Evolutionary conservation across 192 early-diverging fungal genomes (phyloP).

Genomic region (Entomortierella chlamydospora): DNA sequence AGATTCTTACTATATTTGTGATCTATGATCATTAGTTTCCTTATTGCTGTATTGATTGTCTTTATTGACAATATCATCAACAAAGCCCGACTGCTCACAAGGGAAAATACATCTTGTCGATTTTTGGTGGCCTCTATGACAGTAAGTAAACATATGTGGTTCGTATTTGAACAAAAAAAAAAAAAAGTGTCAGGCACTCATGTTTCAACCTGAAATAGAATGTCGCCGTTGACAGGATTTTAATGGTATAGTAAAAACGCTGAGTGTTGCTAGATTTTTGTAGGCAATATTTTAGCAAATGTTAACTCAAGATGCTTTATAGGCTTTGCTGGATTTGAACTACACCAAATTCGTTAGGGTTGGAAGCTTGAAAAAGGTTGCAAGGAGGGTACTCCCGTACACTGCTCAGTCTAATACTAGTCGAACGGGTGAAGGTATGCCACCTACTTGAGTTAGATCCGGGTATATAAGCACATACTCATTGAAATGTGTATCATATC

Average conservation of each 20-base stretch:
- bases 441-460: background rate
- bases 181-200: background rate
- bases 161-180: background rate
- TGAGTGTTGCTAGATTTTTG: too few relatives aligned
- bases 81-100: constrained; percentile 34
- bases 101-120: constrained; percentile 52
- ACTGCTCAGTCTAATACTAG: constrained; percentile 56
- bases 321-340: constrained; percentile 69
- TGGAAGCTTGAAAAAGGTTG: constrained; percentile 77
- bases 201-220: constrained; percentile 52
- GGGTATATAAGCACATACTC: background rate
- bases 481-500: background rate
- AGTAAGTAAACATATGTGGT: constrained; percentile 24
- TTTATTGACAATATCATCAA: constrained; percentile 67
- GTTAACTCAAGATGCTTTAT: background rate
- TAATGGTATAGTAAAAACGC: constrained; percentile 57
- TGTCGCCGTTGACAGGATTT: constrained; percentile 82
- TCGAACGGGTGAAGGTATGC: constrained; percentile 49
- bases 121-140: constrained; percentile 79
- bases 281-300: background rate
- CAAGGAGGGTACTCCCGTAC: constrained; percentile 73
- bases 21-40: constrained; percentile 59
- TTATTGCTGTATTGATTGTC: constrained; percentile 71
- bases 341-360: constrained; percentile 77
- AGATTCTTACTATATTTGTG: too few relatives aligned